Evolutionary conservation across 2,329 filamentous ascomycete species (phyloP).

Genomic region (Xylariales sp.): DNA sequence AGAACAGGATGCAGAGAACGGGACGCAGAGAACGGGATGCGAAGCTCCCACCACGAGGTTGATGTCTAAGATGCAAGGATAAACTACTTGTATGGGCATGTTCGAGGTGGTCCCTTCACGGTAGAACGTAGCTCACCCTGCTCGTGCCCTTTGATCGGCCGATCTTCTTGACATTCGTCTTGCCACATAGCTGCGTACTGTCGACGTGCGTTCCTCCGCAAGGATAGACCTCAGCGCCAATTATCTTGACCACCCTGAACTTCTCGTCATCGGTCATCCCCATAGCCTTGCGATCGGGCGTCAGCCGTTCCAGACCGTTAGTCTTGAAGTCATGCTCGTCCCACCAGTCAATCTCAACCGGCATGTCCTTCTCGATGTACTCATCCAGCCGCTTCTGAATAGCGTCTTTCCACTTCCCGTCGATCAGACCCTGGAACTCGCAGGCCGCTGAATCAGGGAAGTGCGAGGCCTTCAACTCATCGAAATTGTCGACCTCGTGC

Average conservation of each 20-base stretch:
- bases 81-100: too few species aligned
- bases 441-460: conserved; percentile 63
- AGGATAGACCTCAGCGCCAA: conserved; percentile 64
- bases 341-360: conserved; percentile 64
- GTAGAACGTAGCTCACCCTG: conserved; percentile 45
- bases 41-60: too few species aligned
- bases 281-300: conserved; percentile 41
- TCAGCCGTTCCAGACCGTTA: conserved; percentile 50
- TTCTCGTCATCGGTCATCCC: conserved; percentile 42
- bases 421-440: conserved; percentile 65
- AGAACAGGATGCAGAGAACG: too few species aligned
- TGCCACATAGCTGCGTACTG: conserved; percentile 52
- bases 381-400: conserved; percentile 61
- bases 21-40: too few species aligned
- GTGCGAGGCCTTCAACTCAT: conserved; percentile 68
- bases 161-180: conserved; percentile 63
- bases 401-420: conserved; percentile 53
- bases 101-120: too few species aligned
- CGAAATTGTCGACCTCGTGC: conserved; percentile 46
- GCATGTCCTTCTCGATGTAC: conserved; percentile 49
- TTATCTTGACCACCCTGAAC: conserved; percentile 64
- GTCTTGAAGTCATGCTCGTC: conserved; percentile 54
- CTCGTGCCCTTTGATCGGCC: conserved; percentile 59
- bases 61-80: too few species aligned
- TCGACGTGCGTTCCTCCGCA: conserved; percentile 72